Evolutionary conservation across 306 rosid species (phyloP).

Genomic region (Prosopis cineraria): DNA sequence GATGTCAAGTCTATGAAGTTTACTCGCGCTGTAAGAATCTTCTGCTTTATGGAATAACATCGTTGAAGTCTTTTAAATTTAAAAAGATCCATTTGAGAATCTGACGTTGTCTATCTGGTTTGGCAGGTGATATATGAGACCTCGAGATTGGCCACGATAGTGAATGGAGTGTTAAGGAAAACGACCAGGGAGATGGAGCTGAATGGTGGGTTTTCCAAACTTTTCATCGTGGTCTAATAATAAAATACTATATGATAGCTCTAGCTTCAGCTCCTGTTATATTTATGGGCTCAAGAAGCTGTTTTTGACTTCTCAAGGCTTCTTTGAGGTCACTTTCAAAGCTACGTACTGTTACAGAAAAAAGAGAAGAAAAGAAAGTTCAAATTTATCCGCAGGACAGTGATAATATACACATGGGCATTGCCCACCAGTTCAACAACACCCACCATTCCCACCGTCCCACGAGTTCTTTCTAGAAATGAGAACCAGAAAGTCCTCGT

Average conservation of each 20-base stretch:
- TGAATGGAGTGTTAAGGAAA: slow-evolving; percentile 92
- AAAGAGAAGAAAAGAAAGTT: neutral
- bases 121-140: slow-evolving; percentile 93
- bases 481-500: slow-evolving; percentile 9
- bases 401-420: slow-evolving; percentile 37
- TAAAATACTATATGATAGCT: neutral
- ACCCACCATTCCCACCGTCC: slow-evolving; percentile 44
- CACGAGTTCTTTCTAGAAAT: slow-evolving; percentile 38
- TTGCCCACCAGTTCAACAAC: slow-evolving; percentile 36
- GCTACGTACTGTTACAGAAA: neutral
- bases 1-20: slow-evolving; percentile 84
- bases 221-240: neutral
- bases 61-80: neutral
- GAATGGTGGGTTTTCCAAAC: slow-evolving; percentile 61
- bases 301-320: slow-evolving; percentile 35
- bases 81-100: slow-evolving; percentile 1
- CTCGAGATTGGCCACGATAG: slow-evolving; percentile 95
- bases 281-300: slow-evolving; percentile 58
- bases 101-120: slow-evolving; percentile 9
- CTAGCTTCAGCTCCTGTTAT: neutral
- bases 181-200: slow-evolving; percentile 92
- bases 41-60: neutral
- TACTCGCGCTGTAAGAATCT: slow-evolving; percentile 84
- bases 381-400: slow-evolving; percentile 18
- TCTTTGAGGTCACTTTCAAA: slow-evolving; percentile 40